Percentiles rank a stretch among this genome's conserved stretches.
Evolutionary conservation across 306 rosid genomes (phyloP).

Genomic region (Cyclanthera cordifolia): DNA sequence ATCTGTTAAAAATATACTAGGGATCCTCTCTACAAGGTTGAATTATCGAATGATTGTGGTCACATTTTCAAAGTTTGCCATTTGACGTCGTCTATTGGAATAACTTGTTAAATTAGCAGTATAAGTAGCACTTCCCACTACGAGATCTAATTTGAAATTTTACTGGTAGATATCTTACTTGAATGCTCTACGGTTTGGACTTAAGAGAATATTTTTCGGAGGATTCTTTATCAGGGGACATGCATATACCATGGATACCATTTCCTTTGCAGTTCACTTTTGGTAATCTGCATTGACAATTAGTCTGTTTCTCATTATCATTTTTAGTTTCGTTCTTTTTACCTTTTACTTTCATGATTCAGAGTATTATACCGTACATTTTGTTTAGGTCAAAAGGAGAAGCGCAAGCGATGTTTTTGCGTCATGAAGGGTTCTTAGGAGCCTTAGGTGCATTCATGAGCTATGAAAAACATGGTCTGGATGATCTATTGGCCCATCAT

Average conservation of each 20-base stretch:
- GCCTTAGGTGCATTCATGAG: constrained; percentile 97
- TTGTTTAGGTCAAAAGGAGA: constrained; percentile 78
- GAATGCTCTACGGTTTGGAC: constrained; percentile 74
- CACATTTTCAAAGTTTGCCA: not conserved
- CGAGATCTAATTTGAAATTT: constrained; percentile 12
- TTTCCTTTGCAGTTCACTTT: constrained; percentile 88
- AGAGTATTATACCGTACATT: constrained; percentile 12
- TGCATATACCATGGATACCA: constrained; percentile 98
- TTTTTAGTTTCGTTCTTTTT: not conserved
- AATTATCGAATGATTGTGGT: not conserved
- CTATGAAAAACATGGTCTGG: constrained; percentile 95
- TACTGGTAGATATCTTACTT: constrained; percentile 65
- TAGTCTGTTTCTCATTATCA: not conserved
- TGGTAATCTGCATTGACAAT: constrained; percentile 34
- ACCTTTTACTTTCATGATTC: constrained; percentile 9
- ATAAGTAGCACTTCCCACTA: not conserved
- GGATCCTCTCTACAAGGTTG: not conserved
- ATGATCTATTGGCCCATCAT: constrained; percentile 95
- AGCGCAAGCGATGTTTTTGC: constrained; percentile 92
- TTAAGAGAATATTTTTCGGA: constrained; percentile 91
- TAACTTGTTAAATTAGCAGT: not conserved
- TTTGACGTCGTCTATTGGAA: not conserved
- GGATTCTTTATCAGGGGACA: constrained; percentile 99
- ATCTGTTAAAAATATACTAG: not conserved
- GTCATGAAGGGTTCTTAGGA: constrained; percentile 97